A percentile compares a stretch with the other conserved stretches of the same genome.
Evolutionary conservation across 2,329 filamentous ascomycete genomes (phyloP).

Genomic region (Leptographium procerum): DNA sequence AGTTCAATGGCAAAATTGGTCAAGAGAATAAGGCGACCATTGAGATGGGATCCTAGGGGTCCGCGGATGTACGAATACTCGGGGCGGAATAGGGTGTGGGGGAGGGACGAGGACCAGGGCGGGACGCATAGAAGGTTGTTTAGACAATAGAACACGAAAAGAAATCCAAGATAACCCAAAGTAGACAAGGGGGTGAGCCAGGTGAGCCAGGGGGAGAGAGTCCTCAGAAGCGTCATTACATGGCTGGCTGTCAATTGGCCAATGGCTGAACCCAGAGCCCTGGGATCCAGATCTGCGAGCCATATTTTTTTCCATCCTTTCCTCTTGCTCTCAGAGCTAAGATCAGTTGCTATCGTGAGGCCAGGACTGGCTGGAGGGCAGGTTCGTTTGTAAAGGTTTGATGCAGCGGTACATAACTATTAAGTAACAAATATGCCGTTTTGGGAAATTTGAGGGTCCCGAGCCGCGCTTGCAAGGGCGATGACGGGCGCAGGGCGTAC

Average conservation of each 20-base stretch:
- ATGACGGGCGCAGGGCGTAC: not conserved
- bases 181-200: not conserved
- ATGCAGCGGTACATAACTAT: conserved; percentile 13
- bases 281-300: not conserved
- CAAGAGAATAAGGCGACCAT: not conserved
- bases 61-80: not conserved
- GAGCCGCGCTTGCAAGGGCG: not conserved
- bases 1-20: not conserved
- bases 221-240: not conserved
- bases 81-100: not conserved
- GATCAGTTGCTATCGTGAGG: conserved; percentile 7
- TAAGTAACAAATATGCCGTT: conserved; percentile 13
- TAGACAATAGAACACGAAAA: conserved; percentile 8
- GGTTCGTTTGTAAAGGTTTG: conserved; percentile 10
- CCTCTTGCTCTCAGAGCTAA: too few relatives aligned
- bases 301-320: not conserved
- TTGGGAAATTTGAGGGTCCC: conserved; percentile 7
- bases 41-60: not conserved
- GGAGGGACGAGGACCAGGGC: not conserved
- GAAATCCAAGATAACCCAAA: conserved; percentile 5
- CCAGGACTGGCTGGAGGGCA: conserved; percentile 8
- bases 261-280: conserved; percentile 6
- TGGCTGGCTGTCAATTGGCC: conserved; percentile 4
- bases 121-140: conserved; percentile 8
- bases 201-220: not conserved